A percentile compares a stretch with the other conserved stretches of the same genome.
Conservation (phyloP, 2,329 filamentous ascomycete genomes). For the Dactylellina haptotyla region DNA sequence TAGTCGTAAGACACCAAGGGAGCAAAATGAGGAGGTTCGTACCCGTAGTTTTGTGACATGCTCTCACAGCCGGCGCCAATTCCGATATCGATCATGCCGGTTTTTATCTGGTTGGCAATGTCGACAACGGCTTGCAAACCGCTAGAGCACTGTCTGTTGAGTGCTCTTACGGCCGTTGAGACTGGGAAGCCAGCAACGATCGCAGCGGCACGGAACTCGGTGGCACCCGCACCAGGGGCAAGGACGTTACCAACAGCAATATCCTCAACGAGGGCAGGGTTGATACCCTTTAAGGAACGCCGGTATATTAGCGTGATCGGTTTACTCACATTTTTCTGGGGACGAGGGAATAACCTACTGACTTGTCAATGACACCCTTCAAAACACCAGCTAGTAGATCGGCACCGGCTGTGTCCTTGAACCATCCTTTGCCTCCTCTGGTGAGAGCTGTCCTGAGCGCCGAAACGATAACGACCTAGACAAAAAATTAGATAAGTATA, state of each 20-base stretch:
- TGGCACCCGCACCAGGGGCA: constrained; percentile 90
- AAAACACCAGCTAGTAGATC: constrained; percentile 88
- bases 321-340: neutral
- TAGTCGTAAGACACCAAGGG: neutral
- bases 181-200: constrained; percentile 91
- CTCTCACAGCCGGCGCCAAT: constrained; percentile 95
- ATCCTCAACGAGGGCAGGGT: constrained; percentile 88
- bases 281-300: constrained; percentile 67
- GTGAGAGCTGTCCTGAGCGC: constrained; percentile 91
- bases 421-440: constrained; percentile 89
- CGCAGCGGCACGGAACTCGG: constrained; percentile 92
- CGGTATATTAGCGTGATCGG: neutral
- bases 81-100: constrained; percentile 94
- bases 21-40: constrained; percentile 59
- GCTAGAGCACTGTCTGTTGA: constrained; percentile 95
- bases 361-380: constrained; percentile 81
- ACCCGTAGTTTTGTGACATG: constrained; percentile 94
- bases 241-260: constrained; percentile 91
- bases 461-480: constrained; percentile 89
- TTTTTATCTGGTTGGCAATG: constrained; percentile 88
- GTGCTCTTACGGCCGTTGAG: constrained; percentile 80
- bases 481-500: too few relatives aligned
- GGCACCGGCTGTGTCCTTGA: constrained; percentile 91
- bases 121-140: constrained; percentile 93
- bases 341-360: constrained; percentile 63